Conservation (phyloP, 1,284 basidiomycete genomes). For the Kalmanozyma brasiliensis region DNA sequence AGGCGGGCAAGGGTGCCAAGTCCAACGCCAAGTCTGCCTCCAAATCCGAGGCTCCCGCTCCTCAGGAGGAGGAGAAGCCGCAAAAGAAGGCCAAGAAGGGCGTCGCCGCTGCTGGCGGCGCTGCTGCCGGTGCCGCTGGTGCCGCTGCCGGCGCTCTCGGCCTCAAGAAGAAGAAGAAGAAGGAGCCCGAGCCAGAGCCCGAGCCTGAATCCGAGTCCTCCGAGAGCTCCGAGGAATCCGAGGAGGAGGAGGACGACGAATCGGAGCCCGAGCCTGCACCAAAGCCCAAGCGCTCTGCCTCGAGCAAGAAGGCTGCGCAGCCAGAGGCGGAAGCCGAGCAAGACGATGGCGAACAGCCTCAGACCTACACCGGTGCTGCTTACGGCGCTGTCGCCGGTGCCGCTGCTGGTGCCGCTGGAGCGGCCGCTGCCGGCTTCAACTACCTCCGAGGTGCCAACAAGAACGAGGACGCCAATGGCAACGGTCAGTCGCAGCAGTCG, state of each 20-base stretch:
- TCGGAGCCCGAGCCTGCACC: too few relatives aligned
- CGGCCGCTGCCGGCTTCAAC: slow-evolving; percentile 50
- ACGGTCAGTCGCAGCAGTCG: slow-evolving; percentile 16
- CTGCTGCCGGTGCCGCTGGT: slow-evolving; percentile 50
- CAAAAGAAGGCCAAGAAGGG: slow-evolving; percentile 19
- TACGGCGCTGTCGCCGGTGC: slow-evolving; percentile 28
- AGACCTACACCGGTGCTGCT: slow-evolving; percentile 51
- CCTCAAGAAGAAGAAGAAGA: too few relatives aligned
- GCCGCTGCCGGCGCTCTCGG: slow-evolving; percentile 39
- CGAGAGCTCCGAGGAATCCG: too few relatives aligned
- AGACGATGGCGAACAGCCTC: slow-evolving; percentile 2
- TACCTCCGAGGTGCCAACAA: slow-evolving; percentile 44
- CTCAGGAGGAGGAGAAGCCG: slow-evolving; percentile 18
- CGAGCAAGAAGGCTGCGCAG: too few relatives aligned
- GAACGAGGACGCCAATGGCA: slow-evolving; percentile 24
- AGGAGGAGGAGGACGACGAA: too few relatives aligned
- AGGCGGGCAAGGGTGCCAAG: slow-evolving; percentile 10
- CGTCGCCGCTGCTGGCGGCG: slow-evolving; percentile 30
- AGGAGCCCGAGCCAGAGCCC: too few relatives aligned
- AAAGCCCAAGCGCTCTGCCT: too few relatives aligned
- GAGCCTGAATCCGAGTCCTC: too few relatives aligned
- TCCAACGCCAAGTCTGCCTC: background rate
- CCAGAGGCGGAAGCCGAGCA: too few relatives aligned
- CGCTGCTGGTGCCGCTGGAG: slow-evolving; percentile 52
- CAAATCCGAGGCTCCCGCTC: slow-evolving; percentile 20